Base-by-base conservation (phyloP, 2,329 filamentous ascomycete genomes). In the Colletotrichum phormii region DNA sequence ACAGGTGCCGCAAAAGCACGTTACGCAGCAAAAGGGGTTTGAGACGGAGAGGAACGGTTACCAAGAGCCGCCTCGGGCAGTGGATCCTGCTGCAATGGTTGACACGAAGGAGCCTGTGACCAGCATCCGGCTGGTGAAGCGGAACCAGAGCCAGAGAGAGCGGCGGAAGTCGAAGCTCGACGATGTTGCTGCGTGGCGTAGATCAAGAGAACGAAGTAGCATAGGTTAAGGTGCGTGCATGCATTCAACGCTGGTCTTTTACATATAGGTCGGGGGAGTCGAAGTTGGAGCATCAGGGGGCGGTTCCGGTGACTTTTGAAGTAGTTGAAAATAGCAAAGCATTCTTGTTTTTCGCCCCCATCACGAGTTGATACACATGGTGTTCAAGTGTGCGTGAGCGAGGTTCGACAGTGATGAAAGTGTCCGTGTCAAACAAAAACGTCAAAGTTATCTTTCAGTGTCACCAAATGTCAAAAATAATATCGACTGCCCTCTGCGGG, bases 111-210 rank as follows among this genome's bases (percentile, higher is more conserved):
- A 37, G 51, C 62, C 24, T n/a, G 64, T 73, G 57, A 75, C 74
- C 15, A 75, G 74, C 37, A 69, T 75, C 9, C 65, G 72, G 51
- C 69, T 75, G 61, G 72, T 75, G 18, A 68, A 64, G 49, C 69
- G 69, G 13, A 65, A 73, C 35, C 57, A 74, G 29, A 69, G 62
- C 18, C 69, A 74, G 54, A 72, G 72, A 29, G 74, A 75, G 57
- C 58, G 59, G 33, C 68, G 72, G 29, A 75, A 70, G 42, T 55
- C 71, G 35, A 70, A 31, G 68, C 57, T 70, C 15, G 9, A 55
- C 49, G 60, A 57, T 18, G 51, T 51, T 11, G 60, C 31, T 15
- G 51, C 37, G 29, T 57, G 51, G 51, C 51, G 62, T 22, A 24
- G 46, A n/a, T 70, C 60, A 4, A 64, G 60, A 33, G 46, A 57